Base-by-base conservation (phyloP, 73 alveolate genomes). In the Paramecium sonneborni region DNA sequence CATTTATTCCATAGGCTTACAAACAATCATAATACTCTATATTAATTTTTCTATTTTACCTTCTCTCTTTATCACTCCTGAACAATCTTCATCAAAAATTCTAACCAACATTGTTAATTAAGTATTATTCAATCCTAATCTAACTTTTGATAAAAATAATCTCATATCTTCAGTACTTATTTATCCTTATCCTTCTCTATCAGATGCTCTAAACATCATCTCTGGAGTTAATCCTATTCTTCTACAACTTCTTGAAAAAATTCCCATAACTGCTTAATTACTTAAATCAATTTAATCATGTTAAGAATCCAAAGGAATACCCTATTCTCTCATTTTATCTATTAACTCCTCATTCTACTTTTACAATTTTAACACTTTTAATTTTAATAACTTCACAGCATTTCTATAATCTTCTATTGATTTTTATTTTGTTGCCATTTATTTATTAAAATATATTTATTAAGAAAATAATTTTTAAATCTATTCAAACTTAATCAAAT, bases 131-230 rank as follows among this genome's bases (percentile, higher is more conserved):
- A 72, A 18, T 15, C 86, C 86, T 9, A 72, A 72, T 72, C 86
- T 30, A 21, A 72, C 86, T 72, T 38, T 72, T 6, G 86, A 72
- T 30, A 72, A 37, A 72, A 72, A 72, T 2, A 72, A 9, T 72
- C 86, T 72, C 55, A 72, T 35, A 72, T 72, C 86, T 41, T 72
- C 86, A 12, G 86, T 35, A 35, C 86, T 72, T 34, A 72, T 72
- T 15, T 72, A 32, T 28, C 86, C 86, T 34, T 20, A 20, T 34
- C 57, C 55, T 2, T 72, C 86, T 38, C 57, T 72, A 79, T 79
- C 90, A 20, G 90, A 32, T 79, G 90, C 76, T 79, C 90, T 79
- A 79, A 39, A 79, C 55, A 79, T 79, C 90, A 79, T 79, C 10
- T 79, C 90, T 1, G 90, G 90, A 20, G 90, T 79, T 14, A 79